A percentile compares a stretch with the other conserved stretches of the same genome.
These are phyloP conservation scores for Cryoendolithus antarcticus DNA, from an alignment of 2,329 filamentous ascomycete species.

Conservation along the genomic window DNA sequence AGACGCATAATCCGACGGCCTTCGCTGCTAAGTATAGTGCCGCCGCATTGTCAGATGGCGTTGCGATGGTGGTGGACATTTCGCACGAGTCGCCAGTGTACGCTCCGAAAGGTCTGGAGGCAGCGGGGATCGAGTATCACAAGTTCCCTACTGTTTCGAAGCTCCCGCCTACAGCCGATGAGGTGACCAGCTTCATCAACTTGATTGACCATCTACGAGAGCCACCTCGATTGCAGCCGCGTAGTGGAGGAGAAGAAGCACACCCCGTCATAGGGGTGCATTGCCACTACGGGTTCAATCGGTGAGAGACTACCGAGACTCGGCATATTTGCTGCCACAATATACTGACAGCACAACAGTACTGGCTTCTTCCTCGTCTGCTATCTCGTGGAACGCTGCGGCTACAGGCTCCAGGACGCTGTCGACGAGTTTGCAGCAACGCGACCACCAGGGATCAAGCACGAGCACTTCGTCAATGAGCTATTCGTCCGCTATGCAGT, in stretches of 20 bases:
- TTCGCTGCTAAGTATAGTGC: conserved; percentile 57
- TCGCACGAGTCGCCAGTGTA: conserved; percentile 86
- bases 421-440: conserved; percentile 63
- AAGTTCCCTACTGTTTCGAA: conserved; percentile 92
- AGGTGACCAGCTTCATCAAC: conserved; percentile 47
- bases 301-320: conserved; percentile 2
- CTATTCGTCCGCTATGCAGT: conserved; percentile 65
- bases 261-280: conserved; percentile 59
- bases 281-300: conserved; percentile 91
- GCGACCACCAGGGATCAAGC: conserved; percentile 72
- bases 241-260: conserved; percentile 21
- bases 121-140: conserved; percentile 40
- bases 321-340: neutral
- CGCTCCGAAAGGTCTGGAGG: conserved; percentile 47
- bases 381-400: conserved; percentile 75
- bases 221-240: conserved; percentile 25
- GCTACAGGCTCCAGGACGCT: conserved; percentile 60
- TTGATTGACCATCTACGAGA: conserved; percentile 39
- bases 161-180: conserved; percentile 58
- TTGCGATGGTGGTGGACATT: conserved; percentile 61
- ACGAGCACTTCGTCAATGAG: conserved; percentile 77
- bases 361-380: conserved; percentile 85
- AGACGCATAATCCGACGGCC: conserved; percentile 60
- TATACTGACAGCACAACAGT: conserved; percentile 26
- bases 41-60: conserved; percentile 47